These are phyloP conservation scores for Polytrichum formosum DNA, from an alignment of 225 moss, liverwort and hornwort species.

Conservation along the genomic window DNA sequence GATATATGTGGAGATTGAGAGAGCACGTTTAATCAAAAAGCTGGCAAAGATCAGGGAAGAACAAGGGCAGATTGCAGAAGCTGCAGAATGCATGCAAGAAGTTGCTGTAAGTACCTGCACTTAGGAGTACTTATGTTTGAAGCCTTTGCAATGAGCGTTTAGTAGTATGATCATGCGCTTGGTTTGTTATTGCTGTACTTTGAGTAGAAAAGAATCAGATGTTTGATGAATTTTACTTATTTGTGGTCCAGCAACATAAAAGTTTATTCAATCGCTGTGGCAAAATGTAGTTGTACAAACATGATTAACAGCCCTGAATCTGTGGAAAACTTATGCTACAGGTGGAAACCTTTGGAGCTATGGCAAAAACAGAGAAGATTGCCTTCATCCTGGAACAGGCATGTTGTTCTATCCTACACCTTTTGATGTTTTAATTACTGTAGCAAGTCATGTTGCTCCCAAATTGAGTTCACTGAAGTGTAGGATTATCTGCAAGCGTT, in stretches of 20 bases:
- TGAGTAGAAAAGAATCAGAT: not conserved
- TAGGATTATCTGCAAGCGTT: too few relatives aligned
- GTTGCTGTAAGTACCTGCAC: conserved; percentile 70
- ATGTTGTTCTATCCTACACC: not conserved
- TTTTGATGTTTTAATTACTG: not conserved
- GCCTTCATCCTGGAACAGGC: conserved; percentile 99
- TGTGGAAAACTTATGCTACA: conserved; percentile 24
- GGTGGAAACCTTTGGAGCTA: conserved; percentile 99
- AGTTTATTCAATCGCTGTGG: too few relatives aligned
- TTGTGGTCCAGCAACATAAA: not conserved
- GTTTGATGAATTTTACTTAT: not conserved
- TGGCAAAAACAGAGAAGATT: conserved; percentile 99
- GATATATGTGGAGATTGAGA: conserved; percentile 98
- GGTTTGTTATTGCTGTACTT: not conserved
- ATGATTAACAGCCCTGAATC: conserved; percentile 12
- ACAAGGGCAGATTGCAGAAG: conserved; percentile 95
- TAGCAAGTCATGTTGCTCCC: too few relatives aligned
- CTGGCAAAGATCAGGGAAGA: conserved; percentile 92
- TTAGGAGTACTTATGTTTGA: not conserved
- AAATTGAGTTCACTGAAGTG: too few relatives aligned
- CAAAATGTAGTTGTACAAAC: too few relatives aligned
- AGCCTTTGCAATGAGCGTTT: not conserved
- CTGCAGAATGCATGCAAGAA: conserved; percentile 99
- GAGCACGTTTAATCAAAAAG: conserved; percentile 94
- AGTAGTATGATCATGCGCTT: not conserved